Conservation (phyloP, 441 rosid species). For the Syzygium syzygioides region DNA sequence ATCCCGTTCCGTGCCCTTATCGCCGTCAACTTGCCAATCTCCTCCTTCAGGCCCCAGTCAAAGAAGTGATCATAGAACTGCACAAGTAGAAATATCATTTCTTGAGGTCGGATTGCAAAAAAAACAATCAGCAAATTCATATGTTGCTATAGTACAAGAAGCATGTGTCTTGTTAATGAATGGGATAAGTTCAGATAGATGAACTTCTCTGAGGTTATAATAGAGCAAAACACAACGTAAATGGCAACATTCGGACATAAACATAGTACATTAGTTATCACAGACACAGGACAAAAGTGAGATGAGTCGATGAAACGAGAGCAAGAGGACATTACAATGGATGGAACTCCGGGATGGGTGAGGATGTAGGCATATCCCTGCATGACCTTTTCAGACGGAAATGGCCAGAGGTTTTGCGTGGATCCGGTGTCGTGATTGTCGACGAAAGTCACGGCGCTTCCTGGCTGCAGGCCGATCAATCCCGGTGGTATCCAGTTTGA, state of each 20-base stretch:
- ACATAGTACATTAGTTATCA: background rate
- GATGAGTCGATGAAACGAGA: background rate
- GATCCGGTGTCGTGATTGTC: slow-evolving; percentile 88
- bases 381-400: slow-evolving; percentile 87
- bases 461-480: slow-evolving; percentile 57
- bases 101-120: background rate
- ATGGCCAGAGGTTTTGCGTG: slow-evolving; percentile 51
- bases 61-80: slow-evolving; percentile 75
- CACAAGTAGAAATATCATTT: background rate
- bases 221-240: background rate
- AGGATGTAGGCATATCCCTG: slow-evolving; percentile 86
- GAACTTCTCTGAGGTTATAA: background rate
- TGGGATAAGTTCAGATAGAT: background rate
- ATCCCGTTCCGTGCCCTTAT: slow-evolving; percentile 41
- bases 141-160: background rate
- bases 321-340: slow-evolving; percentile 35
- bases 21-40: slow-evolving; percentile 30
- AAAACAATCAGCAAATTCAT: background rate
- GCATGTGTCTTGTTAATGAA: background rate
- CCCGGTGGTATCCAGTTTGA: slow-evolving; percentile 74
- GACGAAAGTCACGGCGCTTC: slow-evolving; percentile 71
- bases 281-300: background rate
- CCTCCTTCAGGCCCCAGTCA: slow-evolving; percentile 54
- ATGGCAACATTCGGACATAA: background rate
- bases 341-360: slow-evolving; percentile 78